Percentiles rank a stretch among this genome's conserved stretches.
These are phyloP conservation scores for Leccinum aurantiacum DNA, from an alignment of 768 basidiomycete species.

Conservation along the genomic window DNA sequence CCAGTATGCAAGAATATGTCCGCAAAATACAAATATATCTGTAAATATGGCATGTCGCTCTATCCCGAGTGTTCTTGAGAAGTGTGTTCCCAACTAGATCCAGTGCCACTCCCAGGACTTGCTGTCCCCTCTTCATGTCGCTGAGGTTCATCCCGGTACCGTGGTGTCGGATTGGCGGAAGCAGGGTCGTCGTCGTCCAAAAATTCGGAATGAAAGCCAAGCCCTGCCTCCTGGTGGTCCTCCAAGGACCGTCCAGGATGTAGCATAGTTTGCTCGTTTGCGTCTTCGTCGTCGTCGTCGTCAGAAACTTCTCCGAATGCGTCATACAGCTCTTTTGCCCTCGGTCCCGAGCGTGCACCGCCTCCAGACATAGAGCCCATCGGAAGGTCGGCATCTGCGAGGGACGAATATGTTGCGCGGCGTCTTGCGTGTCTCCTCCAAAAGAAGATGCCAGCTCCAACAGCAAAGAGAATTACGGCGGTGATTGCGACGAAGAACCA, in stretches of 20 bases:
- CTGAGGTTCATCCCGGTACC: conserved; percentile 58
- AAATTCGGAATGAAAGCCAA: conserved; percentile 77
- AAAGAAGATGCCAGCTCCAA: conserved; percentile 73
- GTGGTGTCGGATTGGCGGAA: conserved; percentile 29
- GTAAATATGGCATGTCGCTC: conserved; percentile 14
- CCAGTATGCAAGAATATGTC: conserved; percentile 23
- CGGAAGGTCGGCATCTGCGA: conserved; percentile 68
- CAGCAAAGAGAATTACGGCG: conserved; percentile 73
- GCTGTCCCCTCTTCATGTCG: conserved; percentile 17
- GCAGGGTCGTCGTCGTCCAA: conserved; percentile 74
- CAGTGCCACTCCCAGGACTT: conserved; percentile 41
- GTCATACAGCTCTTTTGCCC: conserved; percentile 91
- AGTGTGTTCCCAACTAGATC: conserved; percentile 78
- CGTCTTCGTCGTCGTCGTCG: conserved; percentile 79
- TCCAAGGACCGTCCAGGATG: conserved; percentile 37
- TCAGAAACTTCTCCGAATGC: conserved; percentile 92
- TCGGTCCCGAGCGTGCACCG: conserved; percentile 37
- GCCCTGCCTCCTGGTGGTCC: conserved; percentile 36
- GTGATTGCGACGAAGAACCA: conserved; percentile 92
- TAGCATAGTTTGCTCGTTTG: conserved; percentile 69
- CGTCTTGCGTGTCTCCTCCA: conserved; percentile 59
- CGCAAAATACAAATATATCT: conserved; percentile 14
- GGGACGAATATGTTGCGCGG: conserved; percentile 51
- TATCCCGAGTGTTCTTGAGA: conserved; percentile 37
- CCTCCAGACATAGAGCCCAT: conserved; percentile 67